phyloP scores from a whole-genome alignment of 768 basidiomycete species.

The Glaciozyma martinii region DNA sequence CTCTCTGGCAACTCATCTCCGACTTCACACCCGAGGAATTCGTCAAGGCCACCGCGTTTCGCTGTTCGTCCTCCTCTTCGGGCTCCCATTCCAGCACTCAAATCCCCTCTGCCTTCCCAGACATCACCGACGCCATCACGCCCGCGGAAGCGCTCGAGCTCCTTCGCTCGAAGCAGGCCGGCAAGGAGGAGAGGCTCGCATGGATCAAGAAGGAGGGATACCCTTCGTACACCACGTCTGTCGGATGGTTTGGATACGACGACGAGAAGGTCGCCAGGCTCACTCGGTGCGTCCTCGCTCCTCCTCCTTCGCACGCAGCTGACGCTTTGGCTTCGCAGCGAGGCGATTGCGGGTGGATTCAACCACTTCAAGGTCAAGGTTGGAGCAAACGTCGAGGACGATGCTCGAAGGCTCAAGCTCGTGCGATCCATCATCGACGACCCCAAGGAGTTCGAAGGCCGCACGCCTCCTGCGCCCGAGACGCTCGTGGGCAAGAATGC shows the following conservation, averaged over 20 bases:
- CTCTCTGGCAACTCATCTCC: constrained; percentile 85
- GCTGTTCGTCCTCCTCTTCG: not conserved
- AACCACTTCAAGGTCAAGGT: constrained; percentile 99
- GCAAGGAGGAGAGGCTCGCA: constrained; percentile 68
- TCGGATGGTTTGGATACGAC: constrained; percentile 53
- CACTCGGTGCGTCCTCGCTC: constrained; percentile 43
- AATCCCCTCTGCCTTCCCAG: constrained; percentile 42
- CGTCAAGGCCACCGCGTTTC: constrained; percentile 24
- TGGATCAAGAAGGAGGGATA: constrained; percentile 47
- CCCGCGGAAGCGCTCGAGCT: constrained; percentile 77
- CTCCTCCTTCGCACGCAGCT: not conserved
- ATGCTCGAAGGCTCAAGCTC: constrained; percentile 74
- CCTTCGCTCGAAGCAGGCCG: constrained; percentile 64
- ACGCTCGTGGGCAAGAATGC: constrained; percentile 81
- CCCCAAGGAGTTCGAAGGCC: constrained; percentile 57
- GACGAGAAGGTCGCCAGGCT: constrained; percentile 84
- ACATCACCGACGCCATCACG: constrained; percentile 89
- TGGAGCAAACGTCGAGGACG: constrained; percentile 69
- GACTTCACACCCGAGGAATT: constrained; percentile 61
- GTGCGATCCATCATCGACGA: constrained; percentile 94
- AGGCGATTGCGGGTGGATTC: constrained; percentile 45
- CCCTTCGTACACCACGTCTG: constrained; percentile 33
- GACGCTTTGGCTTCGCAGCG: not conserved
- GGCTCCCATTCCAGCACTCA: constrained; percentile 52
- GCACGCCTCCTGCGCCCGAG: constrained; percentile 52